phyloP scores from a whole-genome alignment of 1,284 basidiomycete genomes.

The Somion occarium region DNA sequence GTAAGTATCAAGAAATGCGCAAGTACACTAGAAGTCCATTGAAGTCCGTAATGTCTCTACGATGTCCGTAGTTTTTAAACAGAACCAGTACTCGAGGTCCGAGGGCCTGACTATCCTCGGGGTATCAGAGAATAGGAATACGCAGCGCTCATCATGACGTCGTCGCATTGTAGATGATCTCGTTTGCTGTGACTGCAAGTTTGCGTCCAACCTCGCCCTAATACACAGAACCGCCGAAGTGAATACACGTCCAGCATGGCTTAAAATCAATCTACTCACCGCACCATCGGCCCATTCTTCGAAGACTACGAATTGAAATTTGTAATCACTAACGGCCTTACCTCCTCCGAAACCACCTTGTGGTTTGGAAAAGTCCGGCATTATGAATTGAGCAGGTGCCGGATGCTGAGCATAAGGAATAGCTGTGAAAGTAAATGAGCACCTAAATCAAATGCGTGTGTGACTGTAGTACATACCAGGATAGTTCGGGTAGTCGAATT shows the following conservation, averaged over 20 bases:
- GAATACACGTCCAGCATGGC: slow-evolving; percentile 5
- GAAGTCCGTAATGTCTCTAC: no score
- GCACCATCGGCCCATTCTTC: slow-evolving; percentile 41
- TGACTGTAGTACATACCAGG: slow-evolving; percentile 29
- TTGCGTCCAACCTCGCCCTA: slow-evolving; percentile 26
- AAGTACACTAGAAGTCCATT: no score
- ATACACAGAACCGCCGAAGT: no score
- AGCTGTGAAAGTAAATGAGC: slow-evolving; percentile 13
- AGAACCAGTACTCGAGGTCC: no score
- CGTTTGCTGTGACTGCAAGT: slow-evolving; percentile 22
- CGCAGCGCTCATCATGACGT: background rate
- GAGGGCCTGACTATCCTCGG: no score
- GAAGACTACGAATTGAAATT: slow-evolving; percentile 37
- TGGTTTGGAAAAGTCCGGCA: slow-evolving; percentile 43
- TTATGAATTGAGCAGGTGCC: slow-evolving; percentile 36
- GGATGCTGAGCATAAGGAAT: slow-evolving; percentile 37
- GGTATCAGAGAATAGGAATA: no score
- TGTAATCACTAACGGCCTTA: slow-evolving; percentile 26
- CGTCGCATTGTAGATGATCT: slow-evolving; percentile 25
- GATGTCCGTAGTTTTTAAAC: no score
- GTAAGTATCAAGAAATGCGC: no score
- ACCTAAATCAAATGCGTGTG: no score
- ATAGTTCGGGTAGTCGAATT: slow-evolving; percentile 37
- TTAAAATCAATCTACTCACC: slow-evolving; percentile 17
- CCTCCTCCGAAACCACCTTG: slow-evolving; percentile 39